Conservation (phyloP, 2,329 filamentous ascomycete genomes). For the Colletotrichum sp. region DNA sequence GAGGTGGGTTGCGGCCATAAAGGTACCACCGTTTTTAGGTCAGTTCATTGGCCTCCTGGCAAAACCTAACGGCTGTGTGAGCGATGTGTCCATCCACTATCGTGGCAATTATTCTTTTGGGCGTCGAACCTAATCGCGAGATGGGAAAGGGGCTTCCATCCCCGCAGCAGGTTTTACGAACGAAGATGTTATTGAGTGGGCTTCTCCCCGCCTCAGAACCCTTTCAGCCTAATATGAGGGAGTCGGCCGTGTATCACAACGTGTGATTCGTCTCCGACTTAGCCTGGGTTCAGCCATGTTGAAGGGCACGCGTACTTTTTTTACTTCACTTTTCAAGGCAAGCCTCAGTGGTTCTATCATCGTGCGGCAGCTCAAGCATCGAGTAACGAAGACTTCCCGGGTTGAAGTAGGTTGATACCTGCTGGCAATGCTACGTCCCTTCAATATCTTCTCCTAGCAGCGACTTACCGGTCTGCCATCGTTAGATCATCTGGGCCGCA, state of each 20-base stretch:
- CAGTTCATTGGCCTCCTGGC: background rate
- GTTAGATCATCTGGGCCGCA: background rate
- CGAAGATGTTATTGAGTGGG: background rate
- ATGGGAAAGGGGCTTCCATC: background rate
- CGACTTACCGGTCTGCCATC: background rate
- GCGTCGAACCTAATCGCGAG: background rate
- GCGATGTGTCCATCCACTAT: background rate
- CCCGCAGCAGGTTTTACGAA: background rate
- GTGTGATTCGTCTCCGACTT: background rate
- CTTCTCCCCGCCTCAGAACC: background rate
- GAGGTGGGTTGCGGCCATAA: background rate
- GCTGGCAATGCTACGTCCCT: background rate
- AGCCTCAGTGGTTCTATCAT: background rate
- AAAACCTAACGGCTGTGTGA: background rate
- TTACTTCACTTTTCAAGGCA: background rate
- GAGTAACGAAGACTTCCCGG: background rate
- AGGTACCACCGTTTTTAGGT: background rate
- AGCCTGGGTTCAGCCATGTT: background rate
- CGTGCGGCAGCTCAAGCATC: background rate
- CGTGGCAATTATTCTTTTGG: background rate
- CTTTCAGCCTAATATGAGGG: background rate
- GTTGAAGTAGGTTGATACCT: background rate
- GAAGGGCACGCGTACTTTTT: background rate
- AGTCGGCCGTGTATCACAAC: background rate
- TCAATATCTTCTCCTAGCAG: background rate